Base-by-base conservation (phyloP, 768 basidiomycete genomes). In the Boletellus ananiceps region DNA sequence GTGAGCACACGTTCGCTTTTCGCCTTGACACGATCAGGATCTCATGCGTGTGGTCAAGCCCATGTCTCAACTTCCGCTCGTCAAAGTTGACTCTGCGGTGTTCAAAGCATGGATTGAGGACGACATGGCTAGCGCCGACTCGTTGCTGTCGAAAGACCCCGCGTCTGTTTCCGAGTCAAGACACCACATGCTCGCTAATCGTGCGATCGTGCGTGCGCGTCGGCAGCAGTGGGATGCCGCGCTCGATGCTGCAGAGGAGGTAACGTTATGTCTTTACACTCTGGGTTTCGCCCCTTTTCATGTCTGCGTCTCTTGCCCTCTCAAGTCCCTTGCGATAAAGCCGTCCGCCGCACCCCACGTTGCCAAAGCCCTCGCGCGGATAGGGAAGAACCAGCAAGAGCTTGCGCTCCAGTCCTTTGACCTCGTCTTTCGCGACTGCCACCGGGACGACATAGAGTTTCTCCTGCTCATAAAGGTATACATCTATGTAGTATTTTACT, bases 71-170 rank as follows among this genome's bases (percentile, higher is more conserved):
- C 38, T 50, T 1, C 55, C 42, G 5, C 44, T 55, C 12, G 31
- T 55, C 40, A 36, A 36, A 2, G 19, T 56, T 6, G 46, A 8
- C 13, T 2, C 14, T 1, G 18, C 36, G 0, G 7, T 7, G 2
- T 47, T 56, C 38, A 23, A 44, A 8, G 3, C n/a, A 4, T 56
- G 55, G 55, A 33, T 51, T 14, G 37, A 54, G 15, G 37, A 52
- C 1, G 25, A 23, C 15, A 7, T 16, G 13, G 40, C 4, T 3
- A 29, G 36, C 12, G 18, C 45, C 13, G 45, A 46, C 16, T 16
- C 45, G n/a, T 31, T 27, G 16, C 18, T 46, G 25, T 16, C 45
- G 7, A 46, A 46, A 2, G 36, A 38, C 11, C 16, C 36, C 7
- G 27, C 36, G 18, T 46, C 45, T 13, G 16, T 16, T 12, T 14